Percentiles rank a stretch among this genome's conserved stretches.
These are phyloP conservation scores for Alternaria sp. DNA, from an alignment of 2,329 filamentous ascomycete species.

Conservation along the genomic window DNA sequence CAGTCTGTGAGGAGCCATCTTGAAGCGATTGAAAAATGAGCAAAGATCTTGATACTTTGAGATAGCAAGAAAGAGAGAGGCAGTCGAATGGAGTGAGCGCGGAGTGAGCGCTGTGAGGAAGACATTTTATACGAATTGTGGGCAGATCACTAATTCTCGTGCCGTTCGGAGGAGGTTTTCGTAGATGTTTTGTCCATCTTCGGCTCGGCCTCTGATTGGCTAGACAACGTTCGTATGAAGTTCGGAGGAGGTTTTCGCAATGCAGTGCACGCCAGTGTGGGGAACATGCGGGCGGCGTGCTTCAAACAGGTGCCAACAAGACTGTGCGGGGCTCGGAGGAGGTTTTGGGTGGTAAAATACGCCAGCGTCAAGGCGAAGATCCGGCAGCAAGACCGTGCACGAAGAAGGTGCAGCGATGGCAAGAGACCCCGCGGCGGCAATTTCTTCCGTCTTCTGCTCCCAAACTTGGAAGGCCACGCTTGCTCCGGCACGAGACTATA, in stretches of 20 bases:
- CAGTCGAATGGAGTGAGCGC: neutral
- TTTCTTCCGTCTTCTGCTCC: neutral
- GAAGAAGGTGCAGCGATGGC: neutral
- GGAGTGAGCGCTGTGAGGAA: neutral
- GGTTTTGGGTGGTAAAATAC: conserved; percentile 9
- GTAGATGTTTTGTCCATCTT: conserved; percentile 1
- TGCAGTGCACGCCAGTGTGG: neutral
- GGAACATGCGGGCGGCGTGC: neutral
- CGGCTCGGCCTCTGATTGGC: neutral
- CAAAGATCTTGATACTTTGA: neutral
- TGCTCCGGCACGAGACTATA: neutral
- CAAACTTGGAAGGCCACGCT: neutral
- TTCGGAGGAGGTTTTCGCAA: neutral
- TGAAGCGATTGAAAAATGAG: neutral
- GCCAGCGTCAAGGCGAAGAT: neutral
- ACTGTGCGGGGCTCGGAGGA: conserved; percentile 7
- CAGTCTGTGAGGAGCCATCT: conserved; percentile 32
- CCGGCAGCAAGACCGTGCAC: neutral
- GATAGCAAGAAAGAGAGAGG: neutral
- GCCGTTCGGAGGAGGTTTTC: conserved; percentile 11
- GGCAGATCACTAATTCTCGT: neutral
- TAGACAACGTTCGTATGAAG: neutral
- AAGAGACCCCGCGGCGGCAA: neutral
- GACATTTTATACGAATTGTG: conserved; percentile 1
- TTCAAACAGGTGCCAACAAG: conserved; percentile 4